Conservation (phyloP, 192 early-diverging fungal genomes). For the Mortierella alpina region DNA sequence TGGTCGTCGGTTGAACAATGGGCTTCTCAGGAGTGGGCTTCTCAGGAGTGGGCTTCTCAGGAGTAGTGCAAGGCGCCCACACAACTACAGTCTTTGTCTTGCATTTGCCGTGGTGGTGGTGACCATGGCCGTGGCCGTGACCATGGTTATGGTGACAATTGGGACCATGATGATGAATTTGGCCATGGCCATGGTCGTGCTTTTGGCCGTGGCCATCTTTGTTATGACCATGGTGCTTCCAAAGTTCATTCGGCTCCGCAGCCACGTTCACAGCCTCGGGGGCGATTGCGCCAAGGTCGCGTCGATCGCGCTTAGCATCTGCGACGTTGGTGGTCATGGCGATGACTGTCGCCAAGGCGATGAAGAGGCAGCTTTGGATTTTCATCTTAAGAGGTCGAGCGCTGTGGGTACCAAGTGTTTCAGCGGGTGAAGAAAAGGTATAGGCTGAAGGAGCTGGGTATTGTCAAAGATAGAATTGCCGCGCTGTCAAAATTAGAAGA, state of each 20-base stretch:
- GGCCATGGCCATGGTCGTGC: neutral
- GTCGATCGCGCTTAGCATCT: constrained; percentile 36
- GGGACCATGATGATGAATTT: neutral
- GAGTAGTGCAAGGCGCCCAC: neutral
- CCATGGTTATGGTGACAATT: neutral
- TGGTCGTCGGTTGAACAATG: neutral
- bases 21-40: neutral
- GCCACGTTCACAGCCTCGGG: neutral
- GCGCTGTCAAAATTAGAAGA: neutral
- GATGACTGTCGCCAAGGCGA: constrained; percentile 31
- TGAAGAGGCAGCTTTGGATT: constrained; percentile 21
- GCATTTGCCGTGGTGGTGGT: neutral
- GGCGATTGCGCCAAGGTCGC: neutral
- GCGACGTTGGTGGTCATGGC: constrained; percentile 15
- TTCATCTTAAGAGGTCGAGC: constrained; percentile 14
- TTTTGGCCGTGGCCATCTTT: neutral
- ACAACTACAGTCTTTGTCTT: too few relatives aligned
- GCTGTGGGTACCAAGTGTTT: neutral
- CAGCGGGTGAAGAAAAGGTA: neutral
- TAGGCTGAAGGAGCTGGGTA: neutral
- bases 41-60: neutral
- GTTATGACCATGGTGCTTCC: constrained; percentile 12
- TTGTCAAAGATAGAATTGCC: neutral
- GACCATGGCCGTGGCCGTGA: too few relatives aligned
- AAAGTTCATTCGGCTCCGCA: constrained; percentile 6